Evolutionary conservation across 2,329 filamentous ascomycete species (phyloP).

Genomic region (Beauveria scarabaeidicola): DNA sequence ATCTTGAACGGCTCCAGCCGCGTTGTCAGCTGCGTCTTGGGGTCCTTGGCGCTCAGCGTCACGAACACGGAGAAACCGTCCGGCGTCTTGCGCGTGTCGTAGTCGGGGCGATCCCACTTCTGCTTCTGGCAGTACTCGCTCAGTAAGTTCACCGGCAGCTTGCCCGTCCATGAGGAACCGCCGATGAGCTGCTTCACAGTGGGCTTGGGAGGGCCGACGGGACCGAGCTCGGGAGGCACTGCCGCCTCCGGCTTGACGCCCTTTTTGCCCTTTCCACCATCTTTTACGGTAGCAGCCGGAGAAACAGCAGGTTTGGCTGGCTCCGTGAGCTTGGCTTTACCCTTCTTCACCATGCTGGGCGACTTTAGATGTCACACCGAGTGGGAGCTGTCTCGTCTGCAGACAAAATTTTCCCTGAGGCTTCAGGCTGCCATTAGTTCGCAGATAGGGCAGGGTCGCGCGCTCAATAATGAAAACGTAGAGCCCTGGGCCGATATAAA

Average conservation of each 20-base stretch:
- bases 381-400: not conserved
- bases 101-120: conserved; percentile 91
- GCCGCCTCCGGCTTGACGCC: conserved; percentile 28
- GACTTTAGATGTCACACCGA: not conserved
- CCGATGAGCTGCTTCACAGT: conserved; percentile 78
- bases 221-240: conserved; percentile 24
- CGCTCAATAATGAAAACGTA: not conserved
- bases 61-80: conserved; percentile 76
- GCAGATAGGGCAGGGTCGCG: not conserved
- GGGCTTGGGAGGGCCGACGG: conserved; percentile 45
- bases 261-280: conserved; percentile 50
- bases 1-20: conserved; percentile 75
- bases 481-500: not conserved
- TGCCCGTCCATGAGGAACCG: conserved; percentile 94
- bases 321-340: conserved; percentile 40
- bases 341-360: conserved; percentile 42
- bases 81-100: conserved; percentile 66
- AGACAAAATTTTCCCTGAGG: not conserved
- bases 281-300: conserved; percentile 29
- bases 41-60: conserved; percentile 64
- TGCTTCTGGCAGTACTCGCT: conserved; percentile 94
- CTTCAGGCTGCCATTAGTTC: conserved; percentile 3
- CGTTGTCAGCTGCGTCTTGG: conserved; percentile 71
- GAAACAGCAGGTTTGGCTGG: conserved; percentile 24
- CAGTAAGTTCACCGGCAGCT: conserved; percentile 86